Evolutionary conservation across 1,139 yeast species (phyloP).

Genomic region (Candida neerlandica): DNA sequence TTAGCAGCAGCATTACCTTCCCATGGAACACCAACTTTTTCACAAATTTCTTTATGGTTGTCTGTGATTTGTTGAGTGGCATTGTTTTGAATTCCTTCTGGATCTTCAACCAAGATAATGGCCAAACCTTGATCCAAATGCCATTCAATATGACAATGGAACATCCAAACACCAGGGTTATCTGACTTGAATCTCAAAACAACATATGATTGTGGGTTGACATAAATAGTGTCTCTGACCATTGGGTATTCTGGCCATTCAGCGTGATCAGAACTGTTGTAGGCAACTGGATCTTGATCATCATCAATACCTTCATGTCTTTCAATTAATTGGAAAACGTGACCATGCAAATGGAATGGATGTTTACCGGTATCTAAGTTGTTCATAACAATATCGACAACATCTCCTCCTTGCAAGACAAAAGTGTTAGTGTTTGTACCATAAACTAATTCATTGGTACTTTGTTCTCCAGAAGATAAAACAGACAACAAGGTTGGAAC

Average conservation of each 20-base stretch:
- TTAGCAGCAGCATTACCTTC: constrained; percentile 77
- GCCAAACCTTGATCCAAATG: constrained; percentile 89
- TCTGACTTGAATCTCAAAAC: constrained; percentile 72
- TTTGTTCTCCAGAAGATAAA: constrained; percentile 50
- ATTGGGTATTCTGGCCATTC: constrained; percentile 64
- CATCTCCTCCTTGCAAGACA: constrained; percentile 61
- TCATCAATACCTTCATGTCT: constrained; percentile 58
- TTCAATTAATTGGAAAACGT: constrained; percentile 71
- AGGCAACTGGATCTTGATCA: constrained; percentile 53
- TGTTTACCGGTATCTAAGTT: constrained; percentile 82
- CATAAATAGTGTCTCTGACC: constrained; percentile 65
- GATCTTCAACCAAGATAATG: constrained; percentile 72
- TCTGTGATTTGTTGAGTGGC: constrained; percentile 41
- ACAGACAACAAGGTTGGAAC: constrained; percentile 68
- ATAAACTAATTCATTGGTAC: constrained; percentile 53
- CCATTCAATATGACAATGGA: constrained; percentile 97
- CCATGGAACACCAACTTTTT: constrained; percentile 40
- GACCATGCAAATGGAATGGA: constrained; percentile 95
- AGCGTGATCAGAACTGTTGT: constrained; percentile 48
- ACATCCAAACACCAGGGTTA: constrained; percentile 91
- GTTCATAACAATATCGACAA: constrained; percentile 72
- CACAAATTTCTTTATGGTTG: constrained; percentile 52
- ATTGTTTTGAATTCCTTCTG: constrained; percentile 49
- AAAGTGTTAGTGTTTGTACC: constrained; percentile 69
- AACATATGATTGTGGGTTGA: constrained; percentile 65